Evolutionary conservation across 768 basidiomycete species (phyloP).

Genomic region (Amanita thiersii): DNA sequence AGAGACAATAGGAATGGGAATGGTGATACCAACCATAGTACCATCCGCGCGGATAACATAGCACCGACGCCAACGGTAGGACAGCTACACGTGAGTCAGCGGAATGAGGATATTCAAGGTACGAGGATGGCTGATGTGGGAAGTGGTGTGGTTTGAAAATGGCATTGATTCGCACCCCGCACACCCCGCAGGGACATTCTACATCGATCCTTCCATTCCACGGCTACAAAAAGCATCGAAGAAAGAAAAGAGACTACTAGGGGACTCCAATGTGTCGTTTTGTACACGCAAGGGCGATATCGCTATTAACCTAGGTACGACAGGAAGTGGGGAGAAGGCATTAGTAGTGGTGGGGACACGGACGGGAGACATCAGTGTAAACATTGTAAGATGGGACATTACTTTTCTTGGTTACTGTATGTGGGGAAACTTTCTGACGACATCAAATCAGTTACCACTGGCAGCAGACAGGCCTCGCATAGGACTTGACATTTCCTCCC

Average conservation of each 20-base stretch:
- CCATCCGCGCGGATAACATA: not conserved
- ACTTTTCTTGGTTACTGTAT: not conserved
- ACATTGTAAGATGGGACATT: slow-evolving; percentile 22
- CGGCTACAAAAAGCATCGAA: slow-evolving; percentile 12
- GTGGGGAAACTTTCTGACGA: slow-evolving; percentile 2
- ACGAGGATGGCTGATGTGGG: not conserved
- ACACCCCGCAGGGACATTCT: slow-evolving; percentile 32
- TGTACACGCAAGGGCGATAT: slow-evolving; percentile 32
- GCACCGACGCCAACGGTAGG: slow-evolving; percentile 18
- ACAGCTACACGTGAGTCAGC: slow-evolving; percentile 23
- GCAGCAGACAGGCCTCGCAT: slow-evolving; percentile 25
- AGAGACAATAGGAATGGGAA: not conserved
- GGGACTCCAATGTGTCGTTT: slow-evolving; percentile 31
- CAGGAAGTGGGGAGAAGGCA: slow-evolving; percentile 21
- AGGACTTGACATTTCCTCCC: slow-evolving; percentile 26
- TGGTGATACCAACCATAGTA: not conserved
- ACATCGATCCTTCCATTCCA: slow-evolving; percentile 29
- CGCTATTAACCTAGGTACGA: slow-evolving; percentile 28
- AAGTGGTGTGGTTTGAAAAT: not conserved
- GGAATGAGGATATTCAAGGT: slow-evolving; percentile 25
- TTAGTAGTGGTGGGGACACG: slow-evolving; percentile 26
- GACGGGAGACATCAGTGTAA: slow-evolving; percentile 29
- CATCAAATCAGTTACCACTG: slow-evolving; percentile 21
- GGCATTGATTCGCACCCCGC: not conserved
- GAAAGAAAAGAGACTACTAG: slow-evolving; percentile 18